These are phyloP conservation scores for Vinca major DNA, from an alignment of 305 asterid species.

Conservation along the genomic window DNA sequence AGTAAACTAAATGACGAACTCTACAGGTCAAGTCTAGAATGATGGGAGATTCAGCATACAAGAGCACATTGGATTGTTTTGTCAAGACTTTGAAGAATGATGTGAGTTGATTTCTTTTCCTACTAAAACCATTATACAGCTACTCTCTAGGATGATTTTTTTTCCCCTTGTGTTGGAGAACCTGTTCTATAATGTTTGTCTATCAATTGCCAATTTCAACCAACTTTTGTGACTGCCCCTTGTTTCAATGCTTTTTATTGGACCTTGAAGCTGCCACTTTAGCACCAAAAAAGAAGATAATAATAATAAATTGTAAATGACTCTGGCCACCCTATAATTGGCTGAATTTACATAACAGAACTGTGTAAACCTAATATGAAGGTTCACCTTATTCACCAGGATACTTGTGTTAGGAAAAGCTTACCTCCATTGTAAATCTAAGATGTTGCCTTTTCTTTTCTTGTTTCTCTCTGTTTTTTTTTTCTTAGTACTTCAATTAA, in stretches of 20 bases:
- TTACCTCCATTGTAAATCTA: no score
- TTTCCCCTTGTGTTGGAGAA: neutral
- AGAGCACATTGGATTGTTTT: conserved; percentile 81
- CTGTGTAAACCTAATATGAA: no score
- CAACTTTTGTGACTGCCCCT: neutral
- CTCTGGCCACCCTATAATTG: no score
- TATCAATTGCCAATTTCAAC: neutral
- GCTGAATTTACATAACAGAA: no score
- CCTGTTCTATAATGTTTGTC: neutral
- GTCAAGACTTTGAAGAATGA: conserved; percentile 87
- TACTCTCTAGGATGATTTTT: neutral
- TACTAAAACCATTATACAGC: neutral
- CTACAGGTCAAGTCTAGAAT: conserved; percentile 89
- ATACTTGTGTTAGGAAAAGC: no score
- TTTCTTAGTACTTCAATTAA: no score
- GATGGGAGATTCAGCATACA: conserved; percentile 95
- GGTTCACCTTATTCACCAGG: no score
- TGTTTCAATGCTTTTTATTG: neutral
- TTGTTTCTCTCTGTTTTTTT: no score
- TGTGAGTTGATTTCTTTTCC: conserved; percentile 33
- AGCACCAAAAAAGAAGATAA: no score
- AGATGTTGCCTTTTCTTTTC: no score
- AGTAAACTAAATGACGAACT: conserved; percentile 17
- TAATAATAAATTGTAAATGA: no score
- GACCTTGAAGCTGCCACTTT: neutral